Base-by-base conservation (phyloP, 2,329 filamentous ascomycete species). In the Calonectria leucothoes region DNA sequence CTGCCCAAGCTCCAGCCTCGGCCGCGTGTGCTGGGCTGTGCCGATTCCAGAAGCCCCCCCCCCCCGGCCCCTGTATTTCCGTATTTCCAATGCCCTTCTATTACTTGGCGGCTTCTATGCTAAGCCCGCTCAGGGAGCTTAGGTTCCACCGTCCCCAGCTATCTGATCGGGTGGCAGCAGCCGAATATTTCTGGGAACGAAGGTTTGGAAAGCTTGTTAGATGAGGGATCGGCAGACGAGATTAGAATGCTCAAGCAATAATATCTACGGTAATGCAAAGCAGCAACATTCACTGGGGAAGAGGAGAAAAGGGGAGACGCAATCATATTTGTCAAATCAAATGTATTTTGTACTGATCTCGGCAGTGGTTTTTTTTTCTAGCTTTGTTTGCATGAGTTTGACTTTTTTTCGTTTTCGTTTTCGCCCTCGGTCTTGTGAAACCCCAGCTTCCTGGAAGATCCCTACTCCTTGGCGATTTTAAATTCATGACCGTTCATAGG, bases 31-130 rank as follows among this genome's bases (percentile, higher is more conserved):
- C 33, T 39, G 31, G 33, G 55, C 33, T 17, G 33, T 61, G 33
- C 55, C 33, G 42, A 49, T 49, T 31, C 51, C 55, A 57, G 61
- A 49, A 57, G 37, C 57, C 45, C 67, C 63, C 67, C 67, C 57
- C 45, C 67, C 63, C 67, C 67, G 48, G n/a, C 66, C 71, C 77
- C 74, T 78, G 77, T 70, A 68, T 71, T 45, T 49, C 63, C 39
- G 63, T 66, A 66, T 51, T 66, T 66, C 48, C 65, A 67, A 35
- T 33, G 45, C n/a, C 14, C 31, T 45, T 42, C 15, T 29, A 33
- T 33, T 31, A n/a, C 52, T 59, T 59, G 59, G 37, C 59, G 59
- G 37, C 37, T 45, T 35, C 15, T 35, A 27, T 23, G 27, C 27
- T 48, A 20, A n/a, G 6, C 17, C n/a, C n/a, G 52, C 29, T 57